Percentiles rank a stretch among this genome's conserved stretches.
phyloP scores from a whole-genome alignment of 345 rosid genomes.

The Dimocarpus longan region DNA sequence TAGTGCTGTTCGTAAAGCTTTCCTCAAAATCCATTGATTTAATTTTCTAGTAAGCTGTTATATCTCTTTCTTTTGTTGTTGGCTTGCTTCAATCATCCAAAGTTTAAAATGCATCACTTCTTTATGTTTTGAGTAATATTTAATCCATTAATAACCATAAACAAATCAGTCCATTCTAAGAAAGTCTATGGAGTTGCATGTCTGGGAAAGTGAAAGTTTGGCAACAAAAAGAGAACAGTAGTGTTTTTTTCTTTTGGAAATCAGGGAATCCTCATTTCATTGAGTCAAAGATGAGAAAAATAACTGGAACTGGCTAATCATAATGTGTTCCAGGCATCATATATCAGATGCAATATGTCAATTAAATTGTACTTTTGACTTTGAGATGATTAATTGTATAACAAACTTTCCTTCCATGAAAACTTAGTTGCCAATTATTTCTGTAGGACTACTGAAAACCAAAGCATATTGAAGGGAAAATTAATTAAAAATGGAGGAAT shows the following conservation, averaged over 20 bases:
- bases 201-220: too few species aligned
- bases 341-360: background rate
- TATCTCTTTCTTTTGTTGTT: background rate
- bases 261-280: background rate
- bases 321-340: background rate
- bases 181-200: too few species aligned
- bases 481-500: too few species aligned
- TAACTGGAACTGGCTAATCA: background rate
- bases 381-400: background rate
- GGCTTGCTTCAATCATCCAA: background rate
- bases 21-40: too few species aligned
- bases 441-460: too few species aligned
- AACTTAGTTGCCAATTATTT: slow-evolving; percentile 18
- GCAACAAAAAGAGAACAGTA: too few species aligned
- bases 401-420: background rate
- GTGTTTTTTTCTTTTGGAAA: too few species aligned
- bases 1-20: too few species aligned
- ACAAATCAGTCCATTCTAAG: too few species aligned
- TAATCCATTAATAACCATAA: background rate
- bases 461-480: too few species aligned
- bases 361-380: too few species aligned
- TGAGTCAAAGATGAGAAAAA: background rate
- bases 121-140: background rate
- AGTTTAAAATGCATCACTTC: background rate
- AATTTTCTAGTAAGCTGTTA: background rate